Conservation (phyloP, 441 rosid genomes). For the Biscutella laevigata region DNA sequence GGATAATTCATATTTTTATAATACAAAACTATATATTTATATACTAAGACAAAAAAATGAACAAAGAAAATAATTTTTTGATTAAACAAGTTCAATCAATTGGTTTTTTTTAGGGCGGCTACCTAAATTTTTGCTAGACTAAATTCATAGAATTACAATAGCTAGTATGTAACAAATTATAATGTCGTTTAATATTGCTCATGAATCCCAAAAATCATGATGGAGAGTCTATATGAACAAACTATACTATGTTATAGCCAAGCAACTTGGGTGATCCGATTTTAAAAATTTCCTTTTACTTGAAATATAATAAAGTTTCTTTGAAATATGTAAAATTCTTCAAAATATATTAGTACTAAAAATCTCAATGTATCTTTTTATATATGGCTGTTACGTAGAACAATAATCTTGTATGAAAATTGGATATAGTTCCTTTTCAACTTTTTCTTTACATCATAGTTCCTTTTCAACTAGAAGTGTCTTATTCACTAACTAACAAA, state of each 20-base stretch:
- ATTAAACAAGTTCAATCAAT: background rate
- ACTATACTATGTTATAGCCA: constrained; percentile 5
- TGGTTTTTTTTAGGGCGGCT: background rate
- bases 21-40: no score
- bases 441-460: no score
- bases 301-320: background rate
- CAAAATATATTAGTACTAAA: background rate
- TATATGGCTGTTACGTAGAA: constrained; percentile 12
- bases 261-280: constrained; percentile 11
- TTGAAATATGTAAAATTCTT: background rate
- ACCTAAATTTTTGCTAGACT: background rate
- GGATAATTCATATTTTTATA: no score
- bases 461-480: constrained; percentile 14
- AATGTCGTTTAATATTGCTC: constrained; percentile 8
- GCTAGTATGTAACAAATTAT: background rate
- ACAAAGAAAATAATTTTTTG: no score
- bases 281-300: background rate
- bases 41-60: no score
- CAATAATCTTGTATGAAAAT: constrained; percentile 2
- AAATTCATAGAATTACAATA: background rate
- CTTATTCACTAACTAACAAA: constrained; percentile 9
- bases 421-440: constrained; percentile 13
- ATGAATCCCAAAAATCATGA: constrained; percentile 13
- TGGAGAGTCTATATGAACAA: background rate
- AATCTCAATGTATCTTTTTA: background rate